Evolutionary conservation across 1,284 basidiomycete species (phyloP).

Genomic region (Puccinia brachypodii): DNA sequence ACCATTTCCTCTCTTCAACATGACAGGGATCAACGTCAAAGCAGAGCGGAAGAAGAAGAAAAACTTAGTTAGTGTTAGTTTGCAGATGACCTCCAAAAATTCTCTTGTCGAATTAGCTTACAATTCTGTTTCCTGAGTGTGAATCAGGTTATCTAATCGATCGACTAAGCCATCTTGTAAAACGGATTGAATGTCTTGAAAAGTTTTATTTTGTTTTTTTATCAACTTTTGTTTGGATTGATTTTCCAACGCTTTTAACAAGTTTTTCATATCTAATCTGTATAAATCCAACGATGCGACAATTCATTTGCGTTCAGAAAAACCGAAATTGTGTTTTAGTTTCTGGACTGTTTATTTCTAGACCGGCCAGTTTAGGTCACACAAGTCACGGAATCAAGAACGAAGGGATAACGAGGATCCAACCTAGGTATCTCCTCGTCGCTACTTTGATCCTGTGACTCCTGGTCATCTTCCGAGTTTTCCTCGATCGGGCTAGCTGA

Average conservation of each 20-base stretch:
- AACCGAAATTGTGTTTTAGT: background rate
- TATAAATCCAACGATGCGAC: background rate
- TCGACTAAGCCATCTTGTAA: background rate
- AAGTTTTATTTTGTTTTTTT: conserved; percentile 28
- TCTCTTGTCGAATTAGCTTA: background rate
- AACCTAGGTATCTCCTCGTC: conserved; percentile 20
- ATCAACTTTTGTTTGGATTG: conserved; percentile 32
- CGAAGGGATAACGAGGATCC: background rate
- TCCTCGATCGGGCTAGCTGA: background rate
- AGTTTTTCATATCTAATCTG: conserved; percentile 10
- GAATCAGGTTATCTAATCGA: background rate
- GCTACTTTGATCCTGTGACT: conserved; percentile 4
- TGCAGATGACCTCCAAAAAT: too few relatives aligned
- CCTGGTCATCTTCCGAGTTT: background rate
- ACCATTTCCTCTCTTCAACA: background rate
- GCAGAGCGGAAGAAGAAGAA: background rate
- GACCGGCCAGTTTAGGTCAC: background rate
- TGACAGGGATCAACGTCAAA: background rate
- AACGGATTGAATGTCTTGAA: background rate
- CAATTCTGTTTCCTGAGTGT: conserved; percentile 25
- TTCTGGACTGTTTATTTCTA: background rate
- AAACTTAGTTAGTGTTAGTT: background rate
- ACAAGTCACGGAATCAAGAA: background rate
- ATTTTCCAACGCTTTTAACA: conserved; percentile 21
- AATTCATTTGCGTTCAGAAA: background rate